A percentile compares a stretch with the other conserved stretches of the same genome.
Evolutionary conservation across 257 asterid species (phyloP).

Genomic region (Schizonepeta tenuifolia): DNA sequence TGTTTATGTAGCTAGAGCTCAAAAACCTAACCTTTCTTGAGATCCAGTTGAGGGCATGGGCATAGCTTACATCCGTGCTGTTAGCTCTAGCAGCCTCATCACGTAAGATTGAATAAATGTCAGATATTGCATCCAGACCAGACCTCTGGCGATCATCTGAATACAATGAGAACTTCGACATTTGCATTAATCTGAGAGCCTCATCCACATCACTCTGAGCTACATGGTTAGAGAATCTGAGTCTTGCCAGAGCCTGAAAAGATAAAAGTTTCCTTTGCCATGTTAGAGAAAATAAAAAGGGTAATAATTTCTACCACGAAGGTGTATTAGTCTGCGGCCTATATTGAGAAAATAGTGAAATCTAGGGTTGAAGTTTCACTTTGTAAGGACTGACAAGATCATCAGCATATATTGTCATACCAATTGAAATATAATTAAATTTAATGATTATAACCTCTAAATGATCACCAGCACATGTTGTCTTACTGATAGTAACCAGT

Average conservation of each 20-base stretch:
- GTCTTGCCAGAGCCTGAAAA: conserved; percentile 93
- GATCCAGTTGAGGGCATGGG: conserved; percentile 98
- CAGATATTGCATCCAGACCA: conserved; percentile 95
- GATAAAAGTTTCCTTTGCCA: conserved; percentile 10
- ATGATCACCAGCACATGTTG: not conserved
- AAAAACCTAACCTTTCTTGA: conserved; percentile 82
- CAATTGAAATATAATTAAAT: not conserved
- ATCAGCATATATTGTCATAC: not conserved
- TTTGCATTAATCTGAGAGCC: conserved; percentile 97
- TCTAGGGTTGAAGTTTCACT: not conserved
- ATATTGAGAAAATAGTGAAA: not conserved
- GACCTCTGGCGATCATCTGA: conserved; percentile 91
- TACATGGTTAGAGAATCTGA: conserved; percentile 69
- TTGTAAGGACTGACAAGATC: not conserved
- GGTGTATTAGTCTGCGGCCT: not conserved
- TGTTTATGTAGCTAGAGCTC: not conserved
- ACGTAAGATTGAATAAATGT: conserved; percentile 90
- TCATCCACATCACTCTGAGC: conserved; percentile 98
- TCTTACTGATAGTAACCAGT: not conserved
- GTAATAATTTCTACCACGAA: not conserved
- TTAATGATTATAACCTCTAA: not conserved
- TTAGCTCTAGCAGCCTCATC: conserved; percentile 93
- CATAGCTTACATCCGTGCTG: conserved; percentile 83
- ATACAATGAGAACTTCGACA: conserved; percentile 97
- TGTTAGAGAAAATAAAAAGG: not conserved